Base-by-base conservation (phyloP, 148 eudicot species). In the Cornus florida region DNA sequence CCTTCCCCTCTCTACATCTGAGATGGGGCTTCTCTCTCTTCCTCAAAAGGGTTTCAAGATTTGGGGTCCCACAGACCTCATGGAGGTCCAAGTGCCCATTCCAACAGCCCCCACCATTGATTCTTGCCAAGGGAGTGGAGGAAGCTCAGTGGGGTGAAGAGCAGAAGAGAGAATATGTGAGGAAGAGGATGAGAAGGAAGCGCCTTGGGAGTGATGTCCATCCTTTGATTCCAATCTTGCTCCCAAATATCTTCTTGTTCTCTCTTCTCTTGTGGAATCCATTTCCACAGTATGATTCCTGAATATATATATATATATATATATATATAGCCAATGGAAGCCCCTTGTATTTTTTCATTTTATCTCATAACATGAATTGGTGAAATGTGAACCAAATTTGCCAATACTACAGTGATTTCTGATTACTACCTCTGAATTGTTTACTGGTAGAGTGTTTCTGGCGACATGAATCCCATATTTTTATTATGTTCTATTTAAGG, bases 11-110 rank as follows among this genome's bases (percentile, higher is more conserved):
- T 46, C 75, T 80, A 43, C 78, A 78, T 35, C 66, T 82, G 56
- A 82, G n/a, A 8, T 95, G 95, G 95, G 78, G 78, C 41, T 75
- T 94, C 74, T 79, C 86, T 62, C 91, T 81, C 13, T 91, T 86
- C 85, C 86, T 91, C 82, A 89, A 86, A 85, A 86, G 89, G 89
- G 87, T 77, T 0, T 83, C 88, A 20, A 87, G 87, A 69, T 88
- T 89, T 14, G 94, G 97, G 50, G 68, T 80, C 16, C 89, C 94
- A 9, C 24, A 50, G 38, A 89, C 96, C 38, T 92, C 98, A 39
- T 93, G 97, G 97, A 85, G 98, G 84, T 88, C 93, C 78, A 93
- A 89, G 84, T 95, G 97, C 84, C 97, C 98, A 19, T 95, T 89
- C 75, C 83, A 78, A 4, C 84, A 84, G 62, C 97, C 99, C 19